Conservation (phyloP, 2,329 filamentous ascomycete species). For the Verticillium tricorpus region DNA sequence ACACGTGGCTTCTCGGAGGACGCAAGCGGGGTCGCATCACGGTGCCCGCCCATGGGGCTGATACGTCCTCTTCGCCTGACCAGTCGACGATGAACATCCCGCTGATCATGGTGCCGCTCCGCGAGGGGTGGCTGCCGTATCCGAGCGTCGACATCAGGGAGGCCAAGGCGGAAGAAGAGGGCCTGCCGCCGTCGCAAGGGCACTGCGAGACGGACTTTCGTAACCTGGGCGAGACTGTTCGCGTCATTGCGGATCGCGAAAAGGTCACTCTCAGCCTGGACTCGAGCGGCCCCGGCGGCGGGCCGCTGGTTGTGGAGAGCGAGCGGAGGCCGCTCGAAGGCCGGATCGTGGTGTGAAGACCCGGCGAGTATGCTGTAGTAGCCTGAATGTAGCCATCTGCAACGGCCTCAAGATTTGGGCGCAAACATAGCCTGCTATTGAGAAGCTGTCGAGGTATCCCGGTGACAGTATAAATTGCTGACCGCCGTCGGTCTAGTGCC, state of each 20-base stretch:
- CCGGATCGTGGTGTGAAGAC: slow-evolving; percentile 29
- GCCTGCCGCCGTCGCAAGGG: slow-evolving; percentile 23
- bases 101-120: slow-evolving; percentile 74
- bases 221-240: slow-evolving; percentile 71
- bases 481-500: no score
- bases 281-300: slow-evolving; percentile 59
- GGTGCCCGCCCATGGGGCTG: slow-evolving; percentile 11
- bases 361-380: not conserved
- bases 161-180: slow-evolving; percentile 31
- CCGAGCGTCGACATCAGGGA: slow-evolving; percentile 76
- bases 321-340: slow-evolving; percentile 35
- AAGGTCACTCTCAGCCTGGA: slow-evolving; percentile 72
- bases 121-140: slow-evolving; percentile 71
- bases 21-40: slow-evolving; percentile 57
- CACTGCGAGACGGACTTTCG: slow-evolving; percentile 76
- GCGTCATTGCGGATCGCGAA: slow-evolving; percentile 66
- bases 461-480: no score
- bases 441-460: no score
- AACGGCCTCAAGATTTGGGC: not conserved
- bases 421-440: no score
- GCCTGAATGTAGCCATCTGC: no score
- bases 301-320: slow-evolving; percentile 62
- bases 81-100: slow-evolving; percentile 56
- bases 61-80: slow-evolving; percentile 34
- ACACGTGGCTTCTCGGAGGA: slow-evolving; percentile 82